Conservation (phyloP, 345 rosid species). For the Citrus glauca region DNA sequence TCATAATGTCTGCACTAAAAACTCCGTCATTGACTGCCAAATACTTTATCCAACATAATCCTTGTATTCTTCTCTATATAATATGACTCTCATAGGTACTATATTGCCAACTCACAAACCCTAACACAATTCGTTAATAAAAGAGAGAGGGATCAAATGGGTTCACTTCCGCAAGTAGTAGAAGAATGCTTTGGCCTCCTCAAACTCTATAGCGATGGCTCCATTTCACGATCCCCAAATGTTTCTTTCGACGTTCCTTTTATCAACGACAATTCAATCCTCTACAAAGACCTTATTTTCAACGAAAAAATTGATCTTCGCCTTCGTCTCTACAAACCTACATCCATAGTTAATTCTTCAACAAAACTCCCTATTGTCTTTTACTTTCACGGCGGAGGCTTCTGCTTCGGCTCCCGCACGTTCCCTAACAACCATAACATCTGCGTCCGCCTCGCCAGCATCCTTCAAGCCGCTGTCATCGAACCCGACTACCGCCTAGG, state of each 20-base stretch:
- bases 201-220: conserved; percentile 29
- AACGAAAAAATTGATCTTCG: conserved; percentile 1
- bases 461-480: conserved; percentile 30
- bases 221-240: conserved; percentile 5
- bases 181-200: conserved; percentile 34
- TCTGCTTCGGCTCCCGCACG: conserved; percentile 37
- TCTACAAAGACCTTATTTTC: conserved; percentile 13
- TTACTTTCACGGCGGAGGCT: conserved; percentile 46
- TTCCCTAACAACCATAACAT: conserved; percentile 41
- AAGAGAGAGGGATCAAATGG: conserved; percentile 6
- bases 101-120: too few species aligned
- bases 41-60: not conserved
- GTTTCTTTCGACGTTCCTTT: not conserved
- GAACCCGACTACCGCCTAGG: conserved; percentile 46
- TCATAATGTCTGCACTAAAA: too few species aligned
- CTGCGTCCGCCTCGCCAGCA: conserved; percentile 29
- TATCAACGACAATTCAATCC: not conserved
- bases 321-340: conserved; percentile 22
- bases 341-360: not conserved
- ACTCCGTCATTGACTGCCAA: too few species aligned
- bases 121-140: too few species aligned
- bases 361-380: conserved; percentile 9
- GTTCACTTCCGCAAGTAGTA: conserved; percentile 23
- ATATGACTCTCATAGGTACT: not conserved
- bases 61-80: not conserved